A percentile compares a stretch with the other conserved stretches of the same genome.
Evolutionary conservation across 2,329 filamentous ascomycete genomes (phyloP).

Genomic region (Phaeosphaeriaceae sp.): DNA sequence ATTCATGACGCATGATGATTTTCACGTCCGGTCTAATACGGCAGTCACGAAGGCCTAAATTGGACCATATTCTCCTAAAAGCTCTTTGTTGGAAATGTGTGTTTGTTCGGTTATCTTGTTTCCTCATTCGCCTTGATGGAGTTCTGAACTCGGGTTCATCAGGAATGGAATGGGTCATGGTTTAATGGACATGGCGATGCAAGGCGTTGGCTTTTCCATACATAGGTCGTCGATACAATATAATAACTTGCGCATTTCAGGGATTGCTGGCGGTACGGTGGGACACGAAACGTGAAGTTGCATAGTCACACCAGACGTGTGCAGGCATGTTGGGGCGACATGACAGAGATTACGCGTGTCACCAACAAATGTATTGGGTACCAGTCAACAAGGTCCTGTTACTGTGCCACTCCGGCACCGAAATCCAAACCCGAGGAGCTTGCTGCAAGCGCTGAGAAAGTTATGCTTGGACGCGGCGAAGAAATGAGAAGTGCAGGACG

Average conservation of each 20-base stretch:
- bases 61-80: slow-evolving; percentile 40
- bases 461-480: too few relatives aligned
- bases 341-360: background rate
- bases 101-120: too few relatives aligned
- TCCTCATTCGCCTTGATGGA: too few relatives aligned
- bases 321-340: background rate
- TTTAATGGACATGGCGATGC: slow-evolving; percentile 16
- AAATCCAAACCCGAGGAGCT: too few relatives aligned
- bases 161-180: slow-evolving; percentile 23
- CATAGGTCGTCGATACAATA: slow-evolving; percentile 20
- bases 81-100: slow-evolving; percentile 18
- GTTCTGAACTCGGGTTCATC: slow-evolving; percentile 16
- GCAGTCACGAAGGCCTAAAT: slow-evolving; percentile 36
- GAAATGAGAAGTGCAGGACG: too few relatives aligned
- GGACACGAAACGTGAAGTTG: background rate
- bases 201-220: slow-evolving; percentile 23
- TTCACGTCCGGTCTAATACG: slow-evolving; percentile 21
- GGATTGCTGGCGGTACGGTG: background rate
- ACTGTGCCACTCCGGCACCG: slow-evolving; percentile 3
- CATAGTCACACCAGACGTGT: background rate
- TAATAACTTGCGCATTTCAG: slow-evolving; percentile 20
- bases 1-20: slow-evolving; percentile 32
- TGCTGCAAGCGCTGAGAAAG: too few relatives aligned
- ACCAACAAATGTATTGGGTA: background rate
- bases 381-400: slow-evolving; percentile 4